Percentiles rank a stretch among this genome's conserved stretches.
Evolutionary conservation across 306 rosid species (phyloP).

Genomic region (Quercus mongolica): DNA sequence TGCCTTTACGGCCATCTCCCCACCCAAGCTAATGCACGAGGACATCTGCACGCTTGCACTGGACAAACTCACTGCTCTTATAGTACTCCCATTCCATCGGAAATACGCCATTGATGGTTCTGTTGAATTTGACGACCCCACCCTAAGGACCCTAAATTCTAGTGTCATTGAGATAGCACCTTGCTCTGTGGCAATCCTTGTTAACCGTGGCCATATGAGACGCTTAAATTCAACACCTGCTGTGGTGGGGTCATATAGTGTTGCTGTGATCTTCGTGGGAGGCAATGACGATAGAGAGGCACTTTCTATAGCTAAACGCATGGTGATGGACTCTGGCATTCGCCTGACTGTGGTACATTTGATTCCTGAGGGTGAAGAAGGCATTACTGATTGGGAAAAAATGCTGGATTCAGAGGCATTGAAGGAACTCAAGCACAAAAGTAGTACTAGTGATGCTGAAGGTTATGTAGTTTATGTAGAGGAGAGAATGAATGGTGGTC

Average conservation of each 20-base stretch:
- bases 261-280: constrained; percentile 61
- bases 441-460: neutral
- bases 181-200: constrained; percentile 57
- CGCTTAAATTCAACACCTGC: constrained; percentile 6
- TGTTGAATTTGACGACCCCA: constrained; percentile 40
- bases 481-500: constrained; percentile 39
- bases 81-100: constrained; percentile 60
- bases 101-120: constrained; percentile 53
- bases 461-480: constrained; percentile 28
- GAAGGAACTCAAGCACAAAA: constrained; percentile 3
- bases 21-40: constrained; percentile 53
- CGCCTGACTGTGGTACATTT: constrained; percentile 35
- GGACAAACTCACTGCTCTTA: constrained; percentile 49
- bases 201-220: constrained; percentile 36
- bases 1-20: constrained; percentile 60
- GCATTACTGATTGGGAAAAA: neutral
- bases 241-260: constrained; percentile 8
- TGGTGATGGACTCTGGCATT: constrained; percentile 33
- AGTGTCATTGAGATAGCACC: constrained; percentile 59
- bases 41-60: constrained; percentile 64
- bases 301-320: constrained; percentile 35
- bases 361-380: neutral
- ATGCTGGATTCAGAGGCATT: constrained; percentile 31
- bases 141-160: constrained; percentile 36
- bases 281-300: constrained; percentile 77